Conservation (phyloP, 306 rosid species). For the Chamaecrista fasciculata region DNA sequence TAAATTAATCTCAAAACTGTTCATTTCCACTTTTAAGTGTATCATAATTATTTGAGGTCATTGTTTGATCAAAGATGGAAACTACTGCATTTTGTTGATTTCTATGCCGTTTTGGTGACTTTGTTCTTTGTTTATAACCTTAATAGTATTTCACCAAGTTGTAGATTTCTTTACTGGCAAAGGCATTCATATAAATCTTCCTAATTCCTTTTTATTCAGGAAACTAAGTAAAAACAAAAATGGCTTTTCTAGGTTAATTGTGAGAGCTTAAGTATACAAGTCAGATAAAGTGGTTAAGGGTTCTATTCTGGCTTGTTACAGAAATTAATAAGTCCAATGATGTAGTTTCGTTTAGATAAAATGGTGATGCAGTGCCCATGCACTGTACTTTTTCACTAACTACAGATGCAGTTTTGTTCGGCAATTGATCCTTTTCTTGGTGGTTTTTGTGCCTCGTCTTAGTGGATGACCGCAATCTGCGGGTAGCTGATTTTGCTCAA, state of each 20-base stretch:
- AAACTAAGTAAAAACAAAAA: conserved; percentile 7
- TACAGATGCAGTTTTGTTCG: conserved; percentile 95
- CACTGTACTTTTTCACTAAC: conserved; percentile 92
- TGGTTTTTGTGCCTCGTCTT: conserved; percentile 99
- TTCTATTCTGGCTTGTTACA: conserved; percentile 45
- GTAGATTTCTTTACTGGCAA: conserved; percentile 25
- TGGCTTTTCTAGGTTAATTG: conserved; percentile 22
- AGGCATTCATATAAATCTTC: conserved; percentile 28
- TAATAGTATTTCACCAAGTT: conserved; percentile 19
- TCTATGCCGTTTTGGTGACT: conserved; percentile 35
- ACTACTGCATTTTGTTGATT: conserved; percentile 38
- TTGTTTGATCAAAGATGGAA: conserved; percentile 38
- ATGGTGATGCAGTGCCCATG: conserved; percentile 84
- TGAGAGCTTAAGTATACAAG: conserved; percentile 31
- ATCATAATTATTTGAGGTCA: conserved; percentile 29
- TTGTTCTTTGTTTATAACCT: conserved; percentile 27
- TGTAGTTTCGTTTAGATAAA: conserved; percentile 68
- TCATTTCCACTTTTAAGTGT: conserved; percentile 14
- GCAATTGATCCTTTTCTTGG: conserved; percentile 98
- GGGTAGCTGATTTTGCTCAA: conserved; percentile 99
- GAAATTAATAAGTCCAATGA: conserved; percentile 49
- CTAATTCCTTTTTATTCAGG: conserved; percentile 25
- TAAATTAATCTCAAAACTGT: conserved; percentile 20
- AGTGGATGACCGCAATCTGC: conserved; percentile 99
- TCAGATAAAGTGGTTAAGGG: conserved; percentile 35